Base-by-base conservation (phyloP, 1,139 yeast species). In the Candida glucosophila region DNA sequence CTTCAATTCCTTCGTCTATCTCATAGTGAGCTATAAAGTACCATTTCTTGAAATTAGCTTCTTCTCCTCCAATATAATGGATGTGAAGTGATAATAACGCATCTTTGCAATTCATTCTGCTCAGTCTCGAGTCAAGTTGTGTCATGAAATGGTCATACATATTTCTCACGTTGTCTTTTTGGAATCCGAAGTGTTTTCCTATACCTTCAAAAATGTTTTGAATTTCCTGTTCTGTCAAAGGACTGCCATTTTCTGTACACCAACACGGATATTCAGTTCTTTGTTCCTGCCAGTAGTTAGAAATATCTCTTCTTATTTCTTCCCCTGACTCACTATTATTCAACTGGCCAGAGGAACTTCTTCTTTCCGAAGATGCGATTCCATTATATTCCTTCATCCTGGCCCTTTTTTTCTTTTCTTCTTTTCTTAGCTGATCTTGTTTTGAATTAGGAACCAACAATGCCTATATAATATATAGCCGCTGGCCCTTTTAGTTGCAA, bases 21-120 rank as follows among this genome's bases (percentile, higher is more conserved):
- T 44, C 50, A 30, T 30, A 41, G 14, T 51, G 55, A 6, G 60
- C 56, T 12, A 56, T 50, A 35, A 60, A 54, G 31, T 53, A 58
- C 70, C 69, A 63, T 30, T 55, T 58, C 29, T 54, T 52, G 34
- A 50, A 63, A 36, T 63, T 63, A 5, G 68, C 41, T 22, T 43
- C 37, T 6, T 49, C 48, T 0, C 69, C 69, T 1, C 67, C 68
- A 30, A 62, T 55, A 35, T 62, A 63, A 35, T 63, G 67, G 7
- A 48, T 42, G 37, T 62, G 68, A 9, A 63, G 36, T 2, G 65
- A 52, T 22, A 52, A 28, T 13, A 63, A 39, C 2, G 69, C 67
- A 11, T 30, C 30, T 2, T 44, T 29, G 15, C 68, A 59, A 3
- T 47, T 31, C 54, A 55, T 55, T 29, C 70, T 35, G 27, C 66